Base-by-base conservation (phyloP, 257 asterid species). In the Solanum phureja region DNA sequence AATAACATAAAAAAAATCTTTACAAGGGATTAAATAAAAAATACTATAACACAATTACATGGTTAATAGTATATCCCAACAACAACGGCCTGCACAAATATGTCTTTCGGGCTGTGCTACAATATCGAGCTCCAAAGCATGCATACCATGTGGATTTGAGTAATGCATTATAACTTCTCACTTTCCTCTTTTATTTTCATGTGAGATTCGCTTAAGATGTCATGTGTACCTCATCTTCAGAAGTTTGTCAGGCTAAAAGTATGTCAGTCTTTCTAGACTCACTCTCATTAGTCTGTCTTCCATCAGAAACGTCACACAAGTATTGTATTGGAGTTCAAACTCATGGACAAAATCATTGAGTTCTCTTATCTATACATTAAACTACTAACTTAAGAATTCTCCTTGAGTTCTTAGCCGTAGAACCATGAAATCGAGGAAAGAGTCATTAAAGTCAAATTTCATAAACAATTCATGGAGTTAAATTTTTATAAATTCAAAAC, bases 41-140 rank as follows among this genome's bases (percentile, higher is more conserved):
- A n/a, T n/a, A n/a, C n/a, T n/a, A n/a, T n/a, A n/a, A n/a, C n/a
- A n/a, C n/a, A n/a, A n/a, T n/a, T n/a, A n/a, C n/a, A n/a, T n/a
- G n/a, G n/a, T n/a, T n/a, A n/a, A n/a, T n/a, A n/a, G n/a, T n/a
- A n/a, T n/a, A n/a, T n/a, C n/a, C n/a, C n/a, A n/a, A n/a, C n/a
- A 12, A 1, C 10, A 56, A 56, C 4, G 0, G 1, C 11, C 6
- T 0, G 12, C 5, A 7, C 6, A 7, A 69, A 31, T 29, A 14
- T 69, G 2, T 69, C 5, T 68, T 68, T 29, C 1, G 23, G 0
- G 21, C 7, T 68, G 34, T 6, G 23, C 23, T 0, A 68, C 21
- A 56, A 56, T 19, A 13, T 68, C 8, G 21, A 68, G 37, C 23
- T 0, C 19, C 37, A 68, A 68, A 12, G 21, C 5, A 13, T 3